Percentiles rank a stretch among this genome's conserved stretches.
Evolutionary conservation across 257 asterid species (phyloP).

Genomic region (Przewalskia tangutica): DNA sequence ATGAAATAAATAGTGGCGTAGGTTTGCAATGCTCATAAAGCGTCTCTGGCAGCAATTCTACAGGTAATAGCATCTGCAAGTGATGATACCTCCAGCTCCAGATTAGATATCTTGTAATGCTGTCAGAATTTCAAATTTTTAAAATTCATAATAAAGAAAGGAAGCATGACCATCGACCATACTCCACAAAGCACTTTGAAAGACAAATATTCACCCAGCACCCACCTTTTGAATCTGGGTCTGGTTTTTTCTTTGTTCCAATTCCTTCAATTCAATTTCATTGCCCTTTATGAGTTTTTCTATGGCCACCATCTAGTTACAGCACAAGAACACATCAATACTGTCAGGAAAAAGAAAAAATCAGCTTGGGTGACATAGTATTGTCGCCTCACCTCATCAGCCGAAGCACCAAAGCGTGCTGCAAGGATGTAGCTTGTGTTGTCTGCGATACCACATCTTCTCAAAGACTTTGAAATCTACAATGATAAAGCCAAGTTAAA

Average conservation of each 20-base stretch:
- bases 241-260: conserved; percentile 54
- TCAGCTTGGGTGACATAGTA: background rate
- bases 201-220: background rate
- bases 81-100: conserved; percentile 70
- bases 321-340: background rate
- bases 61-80: conserved; percentile 68
- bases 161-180: background rate
- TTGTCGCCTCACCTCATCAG: conserved; percentile 52
- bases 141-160: background rate
- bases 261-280: conserved; percentile 63
- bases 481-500: background rate
- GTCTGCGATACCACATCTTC: conserved; percentile 83
- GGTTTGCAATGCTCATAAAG: conserved; percentile 31
- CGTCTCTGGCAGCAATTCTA: conserved; percentile 86
- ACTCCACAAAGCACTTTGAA: background rate
- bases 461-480: conserved; percentile 83
- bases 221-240: conserved; percentile 76
- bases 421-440: conserved; percentile 67
- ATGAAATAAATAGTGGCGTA: background rate
- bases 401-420: conserved; percentile 72
- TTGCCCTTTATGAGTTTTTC: conserved; percentile 57
- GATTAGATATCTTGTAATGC: conserved; percentile 73
- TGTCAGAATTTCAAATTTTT: conserved; percentile 10
- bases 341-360: background rate
- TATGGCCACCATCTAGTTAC: conserved; percentile 36